Conservation (phyloP, 1,284 basidiomycete genomes). For the Agroathelia rolfsii region DNA sequence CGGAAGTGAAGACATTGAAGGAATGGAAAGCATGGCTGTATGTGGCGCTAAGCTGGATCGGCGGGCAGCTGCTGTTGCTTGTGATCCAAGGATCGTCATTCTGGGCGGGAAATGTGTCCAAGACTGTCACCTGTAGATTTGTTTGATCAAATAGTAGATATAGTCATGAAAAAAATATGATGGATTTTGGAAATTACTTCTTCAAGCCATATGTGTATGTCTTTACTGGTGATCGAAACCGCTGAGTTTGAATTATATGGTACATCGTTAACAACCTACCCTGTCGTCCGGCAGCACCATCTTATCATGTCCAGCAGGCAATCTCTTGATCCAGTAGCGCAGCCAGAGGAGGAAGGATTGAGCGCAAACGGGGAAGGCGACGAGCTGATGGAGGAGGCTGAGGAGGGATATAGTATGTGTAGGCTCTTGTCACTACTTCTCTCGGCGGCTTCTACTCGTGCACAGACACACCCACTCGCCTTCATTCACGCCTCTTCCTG, state of each 20-base stretch:
- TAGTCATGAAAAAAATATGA: too few species aligned
- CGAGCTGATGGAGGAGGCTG: constrained; percentile 60
- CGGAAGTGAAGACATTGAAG: constrained; percentile 62
- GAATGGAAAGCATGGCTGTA: constrained; percentile 58
- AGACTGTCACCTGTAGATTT: constrained; percentile 30
- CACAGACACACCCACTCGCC: constrained; percentile 1
- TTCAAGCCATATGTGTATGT: constrained; percentile 2
- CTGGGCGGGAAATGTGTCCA: constrained; percentile 40
- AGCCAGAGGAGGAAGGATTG: constrained; percentile 42
- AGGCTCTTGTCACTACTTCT: constrained; percentile 1
- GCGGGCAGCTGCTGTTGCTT: constrained; percentile 66
- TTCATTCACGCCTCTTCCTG: constrained; percentile 3
- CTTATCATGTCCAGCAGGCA: too few species aligned
- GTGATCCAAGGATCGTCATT: constrained; percentile 69
- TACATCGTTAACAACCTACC: too few species aligned
- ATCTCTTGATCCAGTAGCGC: too few species aligned
- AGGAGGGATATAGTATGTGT: constrained; percentile 61
- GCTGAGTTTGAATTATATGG: constrained; percentile 21
- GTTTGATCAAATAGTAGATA: too few species aligned
- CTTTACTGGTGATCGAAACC: background rate
- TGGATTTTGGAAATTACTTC: constrained; percentile 1
- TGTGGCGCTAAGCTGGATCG: constrained; percentile 55
- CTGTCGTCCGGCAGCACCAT: too few species aligned
- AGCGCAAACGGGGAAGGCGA: constrained; percentile 48
- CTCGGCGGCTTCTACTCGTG: constrained; percentile 4